Base-by-base conservation (phyloP, 2,329 filamentous ascomycete genomes). In the Apiospora malaysiana region DNA sequence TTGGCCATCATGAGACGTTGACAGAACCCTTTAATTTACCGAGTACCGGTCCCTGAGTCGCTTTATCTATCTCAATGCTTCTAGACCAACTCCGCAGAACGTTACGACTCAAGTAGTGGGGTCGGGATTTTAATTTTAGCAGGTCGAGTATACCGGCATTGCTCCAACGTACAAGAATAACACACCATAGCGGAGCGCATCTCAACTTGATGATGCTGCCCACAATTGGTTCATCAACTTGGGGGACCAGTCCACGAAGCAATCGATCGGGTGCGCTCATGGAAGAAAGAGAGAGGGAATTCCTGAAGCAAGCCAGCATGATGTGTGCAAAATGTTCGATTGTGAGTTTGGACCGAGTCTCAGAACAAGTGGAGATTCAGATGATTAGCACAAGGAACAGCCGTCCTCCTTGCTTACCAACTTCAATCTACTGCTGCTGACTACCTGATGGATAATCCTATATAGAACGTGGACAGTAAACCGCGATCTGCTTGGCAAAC, bases 21-120 rank as follows among this genome's bases (percentile, higher is more conserved):
- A 63, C 56, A 63, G 27, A 63, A n/a, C 27, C 56, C 56, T 40
- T 23, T 40, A 40, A 63, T 63, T 8, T 63, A 63, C 56, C 56
- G 21, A 12, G 2, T 40, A 63, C 32, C 32, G 27, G 56, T 63
- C 23, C 40, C 56, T 63, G 56, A 59, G 51, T 59, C 51, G 51
- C 51, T 59, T 59, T 27, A 59, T 59, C 51, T 37, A 59, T n/a
- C 16, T 7, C 51, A 37, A 10, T 37, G 27, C 51, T 59, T 59
- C 51, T 59, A 59, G 51, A 59, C 51, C 27, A 7, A 25, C 21
- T 32, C 27, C 51, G 16, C 16, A 18, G 27, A 59, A 37, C 25
- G 51, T 40, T 32, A 32, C 56, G 56, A 63, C 12, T 63, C 56
- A 63, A 9, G 56, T 4, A 63, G 56, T 40, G 56, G 56, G n/a